phyloP scores from a whole-genome alignment of 345 rosid genomes.

The Pistacia vera region DNA sequence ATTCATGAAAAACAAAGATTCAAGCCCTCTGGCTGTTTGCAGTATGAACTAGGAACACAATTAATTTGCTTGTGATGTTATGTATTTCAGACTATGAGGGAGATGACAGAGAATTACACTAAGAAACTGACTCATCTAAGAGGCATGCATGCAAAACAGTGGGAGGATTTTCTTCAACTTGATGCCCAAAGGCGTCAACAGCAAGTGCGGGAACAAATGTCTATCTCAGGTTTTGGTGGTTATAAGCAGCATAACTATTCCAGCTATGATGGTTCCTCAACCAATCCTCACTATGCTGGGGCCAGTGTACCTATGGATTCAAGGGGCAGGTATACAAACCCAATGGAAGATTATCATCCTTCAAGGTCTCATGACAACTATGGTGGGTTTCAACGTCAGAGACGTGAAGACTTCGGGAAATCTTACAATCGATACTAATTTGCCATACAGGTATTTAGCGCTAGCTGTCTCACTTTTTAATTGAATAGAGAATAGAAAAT shows the following conservation, averaged over 20 bases:
- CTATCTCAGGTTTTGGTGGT: slow-evolving; percentile 59
- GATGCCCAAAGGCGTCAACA: slow-evolving; percentile 83
- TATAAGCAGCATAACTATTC: slow-evolving; percentile 76
- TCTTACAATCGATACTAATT: slow-evolving; percentile 73
- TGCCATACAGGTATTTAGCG: slow-evolving; percentile 28
- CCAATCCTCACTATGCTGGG: slow-evolving; percentile 60
- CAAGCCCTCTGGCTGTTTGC: slow-evolving; percentile 14
- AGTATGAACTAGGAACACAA: slow-evolving; percentile 21
- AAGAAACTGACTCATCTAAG: slow-evolving; percentile 69
- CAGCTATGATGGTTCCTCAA: slow-evolving; percentile 61
- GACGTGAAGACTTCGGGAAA: slow-evolving; percentile 84
- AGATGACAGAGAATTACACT: slow-evolving; percentile 83
- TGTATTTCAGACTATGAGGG: slow-evolving; percentile 76
- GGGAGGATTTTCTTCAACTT: slow-evolving; percentile 86
- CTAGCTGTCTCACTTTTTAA: slow-evolving; percentile 52
- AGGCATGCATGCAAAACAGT: slow-evolving; percentile 66
- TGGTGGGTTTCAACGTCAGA: slow-evolving; percentile 78
- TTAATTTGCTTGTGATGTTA: slow-evolving; percentile 42
- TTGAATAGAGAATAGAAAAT: slow-evolving; percentile 19
- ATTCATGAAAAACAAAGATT: slow-evolving; percentile 13
- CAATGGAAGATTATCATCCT: slow-evolving; percentile 64
- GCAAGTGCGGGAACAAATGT: slow-evolving; percentile 61
- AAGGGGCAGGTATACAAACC: slow-evolving; percentile 63
- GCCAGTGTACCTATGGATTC: slow-evolving; percentile 55
- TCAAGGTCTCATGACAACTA: slow-evolving; percentile 71